Evolutionary conservation across 768 basidiomycete genomes (phyloP).

Genomic region (Tremella yokohamensis): DNA sequence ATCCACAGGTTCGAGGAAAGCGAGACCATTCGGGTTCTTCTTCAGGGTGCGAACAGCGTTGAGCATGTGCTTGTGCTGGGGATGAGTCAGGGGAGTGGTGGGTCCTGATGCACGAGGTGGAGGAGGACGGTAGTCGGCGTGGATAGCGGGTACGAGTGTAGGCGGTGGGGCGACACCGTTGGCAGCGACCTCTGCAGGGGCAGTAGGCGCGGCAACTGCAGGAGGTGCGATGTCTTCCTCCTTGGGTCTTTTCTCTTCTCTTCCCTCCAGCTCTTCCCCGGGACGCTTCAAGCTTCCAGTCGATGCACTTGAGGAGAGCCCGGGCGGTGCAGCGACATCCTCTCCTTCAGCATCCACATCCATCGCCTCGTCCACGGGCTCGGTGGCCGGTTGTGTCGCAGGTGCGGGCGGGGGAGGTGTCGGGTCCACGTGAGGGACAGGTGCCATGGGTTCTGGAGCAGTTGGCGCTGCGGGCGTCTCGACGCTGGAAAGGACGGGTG

Average conservation of each 20-base stretch:
- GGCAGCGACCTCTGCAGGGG: conserved; percentile 29
- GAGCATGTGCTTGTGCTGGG: conserved; percentile 75
- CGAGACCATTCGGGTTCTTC: conserved; percentile 74
- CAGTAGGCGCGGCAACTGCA: neutral
- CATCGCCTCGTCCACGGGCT: conserved; percentile 18
- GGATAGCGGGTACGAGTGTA: conserved; percentile 14
- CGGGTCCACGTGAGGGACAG: conserved; percentile 6
- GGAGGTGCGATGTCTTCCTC: conserved; percentile 16
- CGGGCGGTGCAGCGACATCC: conserved; percentile 1
- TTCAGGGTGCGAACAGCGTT: conserved; percentile 76
- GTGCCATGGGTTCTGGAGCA: conserved; percentile 39
- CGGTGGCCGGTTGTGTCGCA: neutral
- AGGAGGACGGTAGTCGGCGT: conserved; percentile 38
- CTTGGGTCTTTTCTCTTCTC: conserved; percentile 42
- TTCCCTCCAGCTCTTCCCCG: conserved; percentile 31
- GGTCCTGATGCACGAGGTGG: conserved; percentile 42
- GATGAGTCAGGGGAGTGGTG: conserved; percentile 56
- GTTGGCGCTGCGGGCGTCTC: neutral
- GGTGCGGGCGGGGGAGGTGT: neutral
- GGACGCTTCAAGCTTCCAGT: conserved; percentile 33
- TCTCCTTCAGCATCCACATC: conserved; percentile 30
- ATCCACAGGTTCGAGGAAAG: conserved; percentile 87
- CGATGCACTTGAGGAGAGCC: conserved; percentile 16
- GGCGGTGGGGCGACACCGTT: conserved; percentile 23
- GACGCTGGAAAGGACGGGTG: neutral